Evolutionary conservation across 208 protist genomes (phyloP).

Genomic region (Sergeia podlipaevii): DNA sequence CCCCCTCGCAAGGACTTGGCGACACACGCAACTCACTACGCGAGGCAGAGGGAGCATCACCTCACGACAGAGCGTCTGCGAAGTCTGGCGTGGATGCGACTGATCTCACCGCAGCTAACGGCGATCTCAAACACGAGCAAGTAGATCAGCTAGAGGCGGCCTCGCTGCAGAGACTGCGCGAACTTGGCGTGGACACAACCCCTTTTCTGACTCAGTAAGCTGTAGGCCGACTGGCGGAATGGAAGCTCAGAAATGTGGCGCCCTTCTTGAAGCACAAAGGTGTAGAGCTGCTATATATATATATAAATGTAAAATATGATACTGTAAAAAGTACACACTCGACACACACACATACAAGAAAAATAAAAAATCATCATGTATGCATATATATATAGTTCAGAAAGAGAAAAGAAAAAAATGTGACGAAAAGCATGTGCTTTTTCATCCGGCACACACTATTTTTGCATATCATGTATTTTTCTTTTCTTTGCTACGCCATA

Average conservation of each 20-base stretch:
- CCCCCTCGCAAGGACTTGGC: background rate
- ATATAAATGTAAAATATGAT: too few species aligned
- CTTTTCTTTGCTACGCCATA: background rate
- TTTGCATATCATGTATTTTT: slow-evolving; percentile 3
- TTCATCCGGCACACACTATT: slow-evolving; percentile 4
- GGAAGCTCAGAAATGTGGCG: background rate
- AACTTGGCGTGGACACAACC: slow-evolving; percentile 58
- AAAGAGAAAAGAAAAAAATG: background rate
- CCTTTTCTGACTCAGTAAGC: slow-evolving; percentile 16
- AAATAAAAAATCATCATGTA: background rate
- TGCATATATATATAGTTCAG: background rate
- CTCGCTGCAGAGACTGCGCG: slow-evolving; percentile 48
- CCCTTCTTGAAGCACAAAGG: too few species aligned
- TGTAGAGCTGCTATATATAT: too few species aligned
- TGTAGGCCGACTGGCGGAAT: background rate
- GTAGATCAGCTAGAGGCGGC: slow-evolving; percentile 66
- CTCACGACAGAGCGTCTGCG: too few species aligned
- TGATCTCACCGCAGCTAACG: slow-evolving; percentile 4
- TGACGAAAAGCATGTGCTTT: background rate
- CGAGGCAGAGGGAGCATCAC: too few species aligned
- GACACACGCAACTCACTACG: too few species aligned
- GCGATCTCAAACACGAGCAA: slow-evolving; percentile 54
- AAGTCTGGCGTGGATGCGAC: too few species aligned
- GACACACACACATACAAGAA: too few species aligned
- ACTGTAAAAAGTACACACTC: slow-evolving; percentile 4